phyloP scores from a whole-genome alignment of 176 grass and related monocot species.

The Puccinellia tenuiflora region DNA sequence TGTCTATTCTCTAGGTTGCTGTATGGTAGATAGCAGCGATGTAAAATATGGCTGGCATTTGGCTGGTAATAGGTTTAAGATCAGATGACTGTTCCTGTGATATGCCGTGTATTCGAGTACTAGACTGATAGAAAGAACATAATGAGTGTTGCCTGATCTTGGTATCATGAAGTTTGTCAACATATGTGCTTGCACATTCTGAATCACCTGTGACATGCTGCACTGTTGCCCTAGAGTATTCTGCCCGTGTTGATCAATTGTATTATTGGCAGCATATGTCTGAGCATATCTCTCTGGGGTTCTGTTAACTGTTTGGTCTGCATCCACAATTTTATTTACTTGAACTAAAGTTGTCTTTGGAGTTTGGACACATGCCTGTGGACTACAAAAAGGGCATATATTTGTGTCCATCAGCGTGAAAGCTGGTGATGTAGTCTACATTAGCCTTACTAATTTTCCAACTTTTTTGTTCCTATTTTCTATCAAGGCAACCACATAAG shows the following conservation, averaged over 20 bases:
- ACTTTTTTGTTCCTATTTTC: not conserved
- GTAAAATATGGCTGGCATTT: slow-evolving; percentile 23
- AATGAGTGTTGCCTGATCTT: not conserved
- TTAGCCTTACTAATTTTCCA: not conserved
- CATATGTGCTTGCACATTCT: not conserved
- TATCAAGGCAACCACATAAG: not conserved
- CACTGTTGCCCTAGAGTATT: not conserved
- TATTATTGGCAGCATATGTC: not conserved
- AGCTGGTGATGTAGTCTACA: not conserved
- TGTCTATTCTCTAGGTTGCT: not conserved
- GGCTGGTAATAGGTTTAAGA: not conserved
- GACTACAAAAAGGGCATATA: not conserved
- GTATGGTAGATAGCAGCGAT: slow-evolving; percentile 6
- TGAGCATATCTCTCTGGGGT: slow-evolving; percentile 1
- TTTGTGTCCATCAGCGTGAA: not conserved
- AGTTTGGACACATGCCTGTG: not conserved
- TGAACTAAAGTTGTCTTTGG: not conserved
- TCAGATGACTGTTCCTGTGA: not conserved
- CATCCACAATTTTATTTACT: slow-evolving; percentile 5
- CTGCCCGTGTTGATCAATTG: not conserved
- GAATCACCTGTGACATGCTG: not conserved
- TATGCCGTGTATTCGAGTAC: not conserved
- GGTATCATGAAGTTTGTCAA: not conserved
- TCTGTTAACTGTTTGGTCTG: slow-evolving; percentile 9
- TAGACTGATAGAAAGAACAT: slow-evolving; percentile 4